phyloP scores from a whole-genome alignment of 1,284 basidiomycete species.

The Megacollybia platyphylla region DNA sequence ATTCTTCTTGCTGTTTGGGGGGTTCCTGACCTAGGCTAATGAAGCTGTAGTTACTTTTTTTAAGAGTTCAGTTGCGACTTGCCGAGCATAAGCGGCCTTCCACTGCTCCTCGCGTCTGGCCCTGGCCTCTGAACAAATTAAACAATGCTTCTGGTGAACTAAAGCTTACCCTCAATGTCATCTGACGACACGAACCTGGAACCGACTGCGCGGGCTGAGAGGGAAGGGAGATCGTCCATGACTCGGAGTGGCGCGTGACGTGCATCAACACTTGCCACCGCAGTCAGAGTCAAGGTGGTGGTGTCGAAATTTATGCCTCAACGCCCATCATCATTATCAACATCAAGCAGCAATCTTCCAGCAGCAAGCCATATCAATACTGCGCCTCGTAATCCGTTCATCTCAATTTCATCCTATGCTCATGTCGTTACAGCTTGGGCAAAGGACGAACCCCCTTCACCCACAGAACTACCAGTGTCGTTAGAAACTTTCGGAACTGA shows the following conservation, averaged over 20 bases:
- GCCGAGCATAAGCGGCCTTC: constrained; percentile 89
- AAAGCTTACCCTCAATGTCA: constrained; percentile 49
- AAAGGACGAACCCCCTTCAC: constrained; percentile 67
- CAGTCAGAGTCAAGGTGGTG: neutral
- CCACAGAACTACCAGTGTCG: constrained; percentile 30
- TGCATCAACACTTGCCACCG: neutral
- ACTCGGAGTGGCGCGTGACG: neutral
- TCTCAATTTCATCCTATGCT: constrained; percentile 9
- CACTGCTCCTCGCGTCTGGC: constrained; percentile 75
- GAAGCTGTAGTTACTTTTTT: constrained; percentile 2
- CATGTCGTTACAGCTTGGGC: constrained; percentile 52
- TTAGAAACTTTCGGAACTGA: constrained; percentile 18
- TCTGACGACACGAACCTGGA: constrained; percentile 71
- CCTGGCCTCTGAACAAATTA: constrained; percentile 29
- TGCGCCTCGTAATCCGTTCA: constrained; percentile 40
- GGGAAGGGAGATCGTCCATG: constrained; percentile 35
- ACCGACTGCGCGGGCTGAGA: constrained; percentile 54
- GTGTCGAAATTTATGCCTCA: neutral
- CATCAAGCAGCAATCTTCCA: neutral
- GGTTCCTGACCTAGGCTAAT: constrained; percentile 77
- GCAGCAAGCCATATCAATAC: constrained; percentile 37
- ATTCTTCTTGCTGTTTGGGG: constrained; percentile 63
- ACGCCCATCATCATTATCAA: neutral
- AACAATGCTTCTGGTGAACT: too few species aligned
- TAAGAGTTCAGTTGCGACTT: constrained; percentile 10